These are phyloP conservation scores for Hypomontagnella submonticulosa DNA, from an alignment of 495 filamentous ascomycete genomes.

Conservation along the genomic window DNA sequence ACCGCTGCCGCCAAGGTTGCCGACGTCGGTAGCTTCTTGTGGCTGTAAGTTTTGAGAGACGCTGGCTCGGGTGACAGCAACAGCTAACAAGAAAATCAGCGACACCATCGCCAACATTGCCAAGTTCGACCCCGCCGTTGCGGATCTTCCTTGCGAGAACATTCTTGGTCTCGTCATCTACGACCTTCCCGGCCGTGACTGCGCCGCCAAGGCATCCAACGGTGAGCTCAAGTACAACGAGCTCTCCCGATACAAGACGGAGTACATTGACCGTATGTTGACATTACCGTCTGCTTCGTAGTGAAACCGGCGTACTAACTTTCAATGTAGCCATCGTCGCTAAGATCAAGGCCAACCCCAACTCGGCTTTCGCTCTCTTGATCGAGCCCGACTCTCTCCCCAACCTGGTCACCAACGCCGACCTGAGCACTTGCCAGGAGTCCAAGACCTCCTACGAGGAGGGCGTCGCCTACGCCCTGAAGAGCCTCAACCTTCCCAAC, in stretches of 20 bases:
- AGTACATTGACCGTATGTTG: constrained; percentile 72
- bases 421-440: constrained; percentile 69
- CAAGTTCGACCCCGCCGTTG: constrained; percentile 66
- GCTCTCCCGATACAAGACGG: constrained; percentile 71
- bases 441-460: constrained; percentile 73
- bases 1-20: constrained; percentile 64
- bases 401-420: constrained; percentile 82
- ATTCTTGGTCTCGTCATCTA: constrained; percentile 77
- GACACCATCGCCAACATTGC: constrained; percentile 70
- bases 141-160: constrained; percentile 65
- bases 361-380: constrained; percentile 64
- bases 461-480: constrained; percentile 77
- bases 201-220: constrained; percentile 79
- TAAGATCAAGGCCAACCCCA: constrained; percentile 64
- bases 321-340: constrained; percentile 63
- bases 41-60: constrained; percentile 64
- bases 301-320: constrained; percentile 37
- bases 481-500: constrained; percentile 77
- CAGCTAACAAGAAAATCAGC: constrained; percentile 45
- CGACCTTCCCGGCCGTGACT: constrained; percentile 81
- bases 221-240: constrained; percentile 76
- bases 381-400: constrained; percentile 83
- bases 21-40: constrained; percentile 74
- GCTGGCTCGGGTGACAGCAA: background rate
- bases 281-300: constrained; percentile 21